These are phyloP conservation scores for Solanum neorickii DNA, from an alignment of 257 asterid genomes.

Conservation along the genomic window DNA sequence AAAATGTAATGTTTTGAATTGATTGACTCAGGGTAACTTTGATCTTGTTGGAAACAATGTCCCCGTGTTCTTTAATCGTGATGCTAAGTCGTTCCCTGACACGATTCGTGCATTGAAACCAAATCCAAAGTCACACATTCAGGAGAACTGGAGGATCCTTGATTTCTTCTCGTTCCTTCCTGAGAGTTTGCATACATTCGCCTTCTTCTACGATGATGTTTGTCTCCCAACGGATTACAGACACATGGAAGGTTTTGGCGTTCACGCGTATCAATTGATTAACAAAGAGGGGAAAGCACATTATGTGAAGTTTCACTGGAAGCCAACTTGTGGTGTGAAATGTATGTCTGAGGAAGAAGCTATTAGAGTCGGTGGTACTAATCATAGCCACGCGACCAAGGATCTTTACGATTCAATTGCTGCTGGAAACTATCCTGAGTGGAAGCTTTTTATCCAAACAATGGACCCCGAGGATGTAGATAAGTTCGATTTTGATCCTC, in stretches of 20 bases:
- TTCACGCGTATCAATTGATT: not conserved
- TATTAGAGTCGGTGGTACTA: not conserved
- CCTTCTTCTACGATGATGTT: slow-evolving; percentile 5
- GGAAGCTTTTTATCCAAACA: not conserved
- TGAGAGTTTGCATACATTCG: slow-evolving; percentile 3
- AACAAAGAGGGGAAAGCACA: not conserved
- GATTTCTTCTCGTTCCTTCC: slow-evolving; percentile 9
- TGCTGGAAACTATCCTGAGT: not conserved
- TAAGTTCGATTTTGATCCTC: not conserved
- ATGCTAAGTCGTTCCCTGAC: not conserved
- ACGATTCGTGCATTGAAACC: not conserved
- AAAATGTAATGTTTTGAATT: not conserved
- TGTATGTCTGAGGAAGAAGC: not conserved
- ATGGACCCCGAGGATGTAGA: not conserved
- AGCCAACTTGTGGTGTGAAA: not conserved
- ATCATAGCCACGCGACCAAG: not conserved
- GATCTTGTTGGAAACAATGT: slow-evolving; percentile 1
- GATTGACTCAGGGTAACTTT: not conserved
- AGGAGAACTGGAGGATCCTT: slow-evolving; percentile 10
- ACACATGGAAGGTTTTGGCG: not conserved
- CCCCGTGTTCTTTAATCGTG: not conserved
- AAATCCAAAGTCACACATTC: slow-evolving; percentile 11
- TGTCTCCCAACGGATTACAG: not conserved
- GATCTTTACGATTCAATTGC: not conserved
- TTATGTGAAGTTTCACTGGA: not conserved